phyloP scores from a whole-genome alignment of 2,329 filamentous ascomycete genomes.

The Xylariaceae sp. region DNA sequence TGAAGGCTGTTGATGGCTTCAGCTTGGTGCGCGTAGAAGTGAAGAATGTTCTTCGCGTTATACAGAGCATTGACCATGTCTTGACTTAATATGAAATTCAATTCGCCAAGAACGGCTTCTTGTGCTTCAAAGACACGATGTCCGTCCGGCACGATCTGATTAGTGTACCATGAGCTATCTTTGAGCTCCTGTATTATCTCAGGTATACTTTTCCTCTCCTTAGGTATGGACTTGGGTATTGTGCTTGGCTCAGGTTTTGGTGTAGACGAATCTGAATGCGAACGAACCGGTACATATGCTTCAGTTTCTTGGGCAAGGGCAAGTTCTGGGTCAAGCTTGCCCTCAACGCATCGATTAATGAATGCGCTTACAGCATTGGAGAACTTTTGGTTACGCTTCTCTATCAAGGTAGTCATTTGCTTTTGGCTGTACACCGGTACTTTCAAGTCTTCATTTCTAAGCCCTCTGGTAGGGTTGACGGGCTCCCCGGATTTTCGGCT shows the following conservation, averaged over 20 bases:
- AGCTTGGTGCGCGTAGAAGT: constrained; percentile 87
- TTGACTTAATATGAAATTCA: constrained; percentile 85
- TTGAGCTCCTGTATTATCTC: constrained; percentile 86
- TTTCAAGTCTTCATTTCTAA: constrained; percentile 76
- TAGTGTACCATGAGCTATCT: constrained; percentile 79
- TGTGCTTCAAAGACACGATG: constrained; percentile 89
- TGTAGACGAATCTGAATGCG: constrained; percentile 38
- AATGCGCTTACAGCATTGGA: constrained; percentile 72
- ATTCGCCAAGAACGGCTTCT: constrained; percentile 74
- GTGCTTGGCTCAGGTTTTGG: constrained; percentile 38
- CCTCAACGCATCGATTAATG: constrained; percentile 67
- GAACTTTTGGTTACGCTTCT: constrained; percentile 86
- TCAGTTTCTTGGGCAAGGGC: constrained; percentile 58
- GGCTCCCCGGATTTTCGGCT: constrained; percentile 72
- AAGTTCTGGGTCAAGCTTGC: constrained; percentile 65
- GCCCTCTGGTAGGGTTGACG: constrained; percentile 62
- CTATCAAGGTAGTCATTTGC: constrained; percentile 85
- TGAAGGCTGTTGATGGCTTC: constrained; percentile 89
- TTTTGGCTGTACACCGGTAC: constrained; percentile 93
- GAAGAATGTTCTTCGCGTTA: constrained; percentile 82
- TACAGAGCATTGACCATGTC: constrained; percentile 93
- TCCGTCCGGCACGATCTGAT: constrained; percentile 89
- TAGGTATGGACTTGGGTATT: constrained; percentile 71
- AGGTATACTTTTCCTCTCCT: constrained; percentile 73
- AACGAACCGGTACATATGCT: constrained; percentile 60